These are phyloP conservation scores for Hibiscus trionum DNA, from an alignment of 345 rosid genomes.

Conservation along the genomic window DNA sequence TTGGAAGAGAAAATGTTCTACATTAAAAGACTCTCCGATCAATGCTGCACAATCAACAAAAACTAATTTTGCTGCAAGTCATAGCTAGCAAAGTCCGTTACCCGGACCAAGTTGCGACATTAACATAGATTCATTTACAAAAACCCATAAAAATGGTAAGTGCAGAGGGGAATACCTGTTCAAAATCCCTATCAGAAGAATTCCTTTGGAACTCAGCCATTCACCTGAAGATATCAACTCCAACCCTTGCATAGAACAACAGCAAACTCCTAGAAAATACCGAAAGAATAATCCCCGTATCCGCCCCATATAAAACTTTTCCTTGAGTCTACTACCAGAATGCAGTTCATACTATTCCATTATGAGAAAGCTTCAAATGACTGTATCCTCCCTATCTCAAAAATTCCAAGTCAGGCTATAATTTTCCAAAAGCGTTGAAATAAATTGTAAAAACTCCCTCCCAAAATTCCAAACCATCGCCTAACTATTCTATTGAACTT, in stretches of 20 bases:
- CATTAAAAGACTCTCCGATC: not conserved
- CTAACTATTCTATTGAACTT: not conserved
- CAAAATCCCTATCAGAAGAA: constrained; percentile 34
- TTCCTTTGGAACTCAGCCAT: constrained; percentile 38
- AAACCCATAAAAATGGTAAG: not conserved
- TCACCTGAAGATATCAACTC: constrained; percentile 19
- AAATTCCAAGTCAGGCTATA: not conserved
- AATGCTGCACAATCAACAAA: not conserved
- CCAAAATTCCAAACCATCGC: not conserved
- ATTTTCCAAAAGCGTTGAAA: not conserved
- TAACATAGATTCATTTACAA: not conserved
- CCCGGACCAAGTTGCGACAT: not conserved
- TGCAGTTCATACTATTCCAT: constrained; percentile 14
- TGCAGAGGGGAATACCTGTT: constrained; percentile 28
- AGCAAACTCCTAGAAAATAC: constrained; percentile 22
- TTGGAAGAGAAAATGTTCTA: not conserved
- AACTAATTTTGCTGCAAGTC: not conserved
- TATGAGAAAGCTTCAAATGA: not conserved
- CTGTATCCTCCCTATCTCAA: constrained; percentile 2
- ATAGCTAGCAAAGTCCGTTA: not conserved
- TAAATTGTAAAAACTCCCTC: not conserved
- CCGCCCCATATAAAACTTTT: constrained; percentile 40
- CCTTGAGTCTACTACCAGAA: constrained; percentile 8
- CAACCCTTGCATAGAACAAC: constrained; percentile 13
- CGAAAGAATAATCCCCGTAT: constrained; percentile 21